A percentile compares a stretch with the other conserved stretches of the same genome.
phyloP scores from a whole-genome alignment of 108 stramenopile genomes.

The Schizochytrium sp. region DNA sequence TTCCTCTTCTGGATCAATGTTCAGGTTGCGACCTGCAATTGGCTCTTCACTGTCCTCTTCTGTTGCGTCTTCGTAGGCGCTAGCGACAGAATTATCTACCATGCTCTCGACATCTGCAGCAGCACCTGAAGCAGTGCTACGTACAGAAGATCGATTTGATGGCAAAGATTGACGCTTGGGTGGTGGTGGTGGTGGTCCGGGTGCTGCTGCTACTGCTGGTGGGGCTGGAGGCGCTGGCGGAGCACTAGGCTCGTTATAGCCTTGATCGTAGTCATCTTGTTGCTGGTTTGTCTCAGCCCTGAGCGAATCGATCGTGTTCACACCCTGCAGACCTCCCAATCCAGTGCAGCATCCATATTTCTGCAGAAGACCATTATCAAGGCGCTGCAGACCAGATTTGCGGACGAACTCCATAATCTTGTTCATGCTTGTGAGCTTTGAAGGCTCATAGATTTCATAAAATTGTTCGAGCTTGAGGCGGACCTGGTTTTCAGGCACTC shows the following conservation, averaged over 20 bases:
- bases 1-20: neutral
- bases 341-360: slow-evolving; percentile 55
- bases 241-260: too few relatives aligned
- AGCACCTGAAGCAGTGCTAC: neutral
- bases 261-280: too few relatives aligned
- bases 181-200: neutral
- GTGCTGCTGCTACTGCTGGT: neutral
- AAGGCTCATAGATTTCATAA: slow-evolving; percentile 19
- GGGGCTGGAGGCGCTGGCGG: too few relatives aligned
- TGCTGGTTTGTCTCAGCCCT: too few relatives aligned
- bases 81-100: neutral
- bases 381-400: neutral
- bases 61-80: neutral
- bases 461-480: slow-evolving; percentile 27
- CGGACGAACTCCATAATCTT: slow-evolving; percentile 25
- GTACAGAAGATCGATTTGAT: neutral
- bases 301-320: neutral
- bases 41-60: neutral
- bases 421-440: slow-evolving; percentile 18
- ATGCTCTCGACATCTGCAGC: neutral
- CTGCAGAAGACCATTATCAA: slow-evolving; percentile 7
- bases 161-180: neutral
- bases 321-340: neutral
- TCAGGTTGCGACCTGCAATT: neutral
- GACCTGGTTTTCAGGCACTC: neutral